Percentiles rank a stretch among this genome's conserved stretches.
Evolutionary conservation across 805 yeast species (phyloP).

Genomic region (Yarrowia bubula): DNA sequence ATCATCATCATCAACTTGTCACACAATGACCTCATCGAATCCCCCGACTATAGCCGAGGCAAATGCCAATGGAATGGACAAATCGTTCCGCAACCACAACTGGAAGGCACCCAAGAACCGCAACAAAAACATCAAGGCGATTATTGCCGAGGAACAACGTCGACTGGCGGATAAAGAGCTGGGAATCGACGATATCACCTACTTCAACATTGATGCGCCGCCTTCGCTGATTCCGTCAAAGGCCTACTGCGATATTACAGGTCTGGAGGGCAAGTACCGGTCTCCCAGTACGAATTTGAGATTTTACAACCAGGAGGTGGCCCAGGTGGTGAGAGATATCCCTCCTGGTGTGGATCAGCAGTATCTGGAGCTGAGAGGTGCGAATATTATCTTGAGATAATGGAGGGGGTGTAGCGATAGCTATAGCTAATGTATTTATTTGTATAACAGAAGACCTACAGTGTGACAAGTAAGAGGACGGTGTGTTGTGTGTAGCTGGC

Average conservation of each 20-base stretch:
- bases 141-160: constrained; percentile 74
- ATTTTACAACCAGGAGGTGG: constrained; percentile 80
- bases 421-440: constrained; percentile 10
- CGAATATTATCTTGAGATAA: constrained; percentile 74
- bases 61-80: constrained; percentile 5
- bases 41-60: constrained; percentile 17
- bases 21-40: background rate
- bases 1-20: background rate
- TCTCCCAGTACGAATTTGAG: constrained; percentile 66
- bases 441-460: background rate
- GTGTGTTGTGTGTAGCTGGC: no score
- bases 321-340: constrained; percentile 68
- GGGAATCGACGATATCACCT: constrained; percentile 51
- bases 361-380: constrained; percentile 80
- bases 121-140: constrained; percentile 70
- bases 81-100: constrained; percentile 56
- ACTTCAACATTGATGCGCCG: constrained; percentile 72
- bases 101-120: constrained; percentile 57
- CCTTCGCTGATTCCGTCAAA: constrained; percentile 80
- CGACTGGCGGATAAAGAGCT: constrained; percentile 44
- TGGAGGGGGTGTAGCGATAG: no score
- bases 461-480: no score
- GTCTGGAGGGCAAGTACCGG: constrained; percentile 73
- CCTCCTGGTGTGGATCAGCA: constrained; percentile 93
- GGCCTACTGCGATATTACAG: constrained; percentile 91